Conservation (phyloP, 2,329 filamentous ascomycete genomes). For the Talaromyces sp. region DNA sequence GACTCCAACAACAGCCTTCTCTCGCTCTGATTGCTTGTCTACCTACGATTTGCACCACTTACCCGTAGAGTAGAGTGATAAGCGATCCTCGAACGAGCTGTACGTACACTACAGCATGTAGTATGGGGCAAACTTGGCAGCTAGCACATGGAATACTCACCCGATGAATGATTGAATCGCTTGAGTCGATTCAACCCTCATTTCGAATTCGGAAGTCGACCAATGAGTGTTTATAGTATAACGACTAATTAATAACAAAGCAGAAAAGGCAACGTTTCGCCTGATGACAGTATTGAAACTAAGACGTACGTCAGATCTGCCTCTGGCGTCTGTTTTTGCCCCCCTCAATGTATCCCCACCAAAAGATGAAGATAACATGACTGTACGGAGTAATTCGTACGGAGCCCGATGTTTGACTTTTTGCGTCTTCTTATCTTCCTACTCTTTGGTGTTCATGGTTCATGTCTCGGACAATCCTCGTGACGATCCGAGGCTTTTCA, state of each 20-base stretch:
- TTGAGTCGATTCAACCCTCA: neutral
- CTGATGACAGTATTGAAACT: neutral
- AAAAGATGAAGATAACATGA: neutral
- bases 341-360: constrained; percentile 5
- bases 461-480: neutral
- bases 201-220: neutral
- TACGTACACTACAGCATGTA: neutral
- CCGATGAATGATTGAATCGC: neutral
- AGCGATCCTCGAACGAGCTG: constrained; percentile 2
- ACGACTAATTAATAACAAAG: neutral
- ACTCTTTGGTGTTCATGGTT: neutral
- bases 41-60: neutral
- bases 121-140: neutral
- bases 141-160: neutral
- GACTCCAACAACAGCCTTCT: neutral
- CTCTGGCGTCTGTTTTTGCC: constrained; percentile 10
- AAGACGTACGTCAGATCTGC: constrained; percentile 3
- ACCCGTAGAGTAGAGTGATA: neutral
- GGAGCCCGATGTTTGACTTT: neutral
- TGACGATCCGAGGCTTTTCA: neutral
- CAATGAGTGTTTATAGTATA: neutral
- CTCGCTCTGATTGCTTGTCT: neutral
- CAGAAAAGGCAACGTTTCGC: neutral
- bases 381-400: neutral
- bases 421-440: neutral